Evolutionary conservation across 805 yeast genomes (phyloP), one percentile per base, ranked within the genome.

Genomic region (fission yeast (Schizosaccharomyces pombe)): DNA sequence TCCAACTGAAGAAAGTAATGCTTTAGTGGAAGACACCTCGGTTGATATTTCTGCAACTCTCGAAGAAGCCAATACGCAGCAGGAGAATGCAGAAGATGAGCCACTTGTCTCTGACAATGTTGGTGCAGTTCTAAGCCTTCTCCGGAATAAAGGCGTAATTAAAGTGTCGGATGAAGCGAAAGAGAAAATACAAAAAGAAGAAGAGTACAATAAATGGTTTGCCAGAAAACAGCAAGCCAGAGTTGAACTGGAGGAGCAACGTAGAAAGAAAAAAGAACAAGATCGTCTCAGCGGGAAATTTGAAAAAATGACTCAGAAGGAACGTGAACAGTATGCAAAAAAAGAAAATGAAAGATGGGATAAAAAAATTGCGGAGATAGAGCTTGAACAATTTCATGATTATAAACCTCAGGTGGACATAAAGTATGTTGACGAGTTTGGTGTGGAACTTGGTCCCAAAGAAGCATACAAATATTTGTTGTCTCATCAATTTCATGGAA

Each of bases 401-500:
- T 74, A 73, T 60, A 64, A 67, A 54, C 77, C 78, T 1, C 67
- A 67, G 0, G 63, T 74, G 6, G 61, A 66, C 8, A 60, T 85
- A 3, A 72, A 70, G 28, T 82, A 84, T 64, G 72, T 70, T 19
- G 93, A 84, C 62, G 79, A 76, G 28, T 60, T 65, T 1, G 94
- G 94, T 0, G 68, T 74, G 32, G 68, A 69, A 22, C 65, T 85
- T 29, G 67, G 72, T 31, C 71, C 79, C 2, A 82, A 80, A 61
- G 79, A 79, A 57, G 94, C 94, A 1, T 85, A 75, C 69, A 84
- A 82, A 66, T 75, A 75, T 57, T 66, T 84, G 52, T 26, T 43
- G 14, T 80, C 91, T 2, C 87, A 81, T 58, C 76, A 78, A 58
- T 85, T 83, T 64, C 94, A 85, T 63, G 93, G 91, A 2, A 66